Conservation (phyloP, 371 early-diverging fungal species). For the Rhizomucor pusillus region DNA sequence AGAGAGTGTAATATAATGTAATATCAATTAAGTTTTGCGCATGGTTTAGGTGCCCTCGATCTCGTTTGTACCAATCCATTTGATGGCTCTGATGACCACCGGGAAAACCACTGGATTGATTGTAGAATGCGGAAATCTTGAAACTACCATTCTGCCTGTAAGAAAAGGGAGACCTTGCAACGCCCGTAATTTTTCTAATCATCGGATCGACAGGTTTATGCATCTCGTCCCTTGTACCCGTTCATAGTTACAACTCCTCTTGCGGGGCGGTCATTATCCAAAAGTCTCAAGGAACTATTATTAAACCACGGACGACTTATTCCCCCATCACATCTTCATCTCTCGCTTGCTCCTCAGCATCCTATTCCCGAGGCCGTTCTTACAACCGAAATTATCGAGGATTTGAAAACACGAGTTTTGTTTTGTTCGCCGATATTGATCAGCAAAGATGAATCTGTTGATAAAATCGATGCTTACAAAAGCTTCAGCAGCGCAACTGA, state of each 20-base stretch:
- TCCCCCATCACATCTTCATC: conserved; percentile 42
- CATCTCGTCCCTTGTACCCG: conserved; percentile 72
- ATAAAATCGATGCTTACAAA: conserved; percentile 52
- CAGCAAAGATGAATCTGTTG: conserved; percentile 27
- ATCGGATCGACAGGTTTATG: conserved; percentile 58
- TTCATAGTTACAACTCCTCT: conserved; percentile 69
- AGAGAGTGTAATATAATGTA: background rate
- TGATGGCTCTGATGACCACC: conserved; percentile 77
- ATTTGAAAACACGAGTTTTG: conserved; percentile 67
- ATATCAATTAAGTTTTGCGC: background rate
- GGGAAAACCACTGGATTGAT: conserved; percentile 82
- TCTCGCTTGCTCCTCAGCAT: conserved; percentile 42
- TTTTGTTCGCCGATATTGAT: conserved; percentile 65
- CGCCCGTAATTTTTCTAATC: too few species aligned
- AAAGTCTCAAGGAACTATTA: conserved; percentile 60
- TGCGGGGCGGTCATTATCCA: conserved; percentile 66
- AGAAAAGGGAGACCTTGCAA: conserved; percentile 11
- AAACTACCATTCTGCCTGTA: conserved; percentile 80
- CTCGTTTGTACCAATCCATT: conserved; percentile 74
- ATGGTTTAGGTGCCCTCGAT: conserved; percentile 70
- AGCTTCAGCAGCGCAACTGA: conserved; percentile 59
- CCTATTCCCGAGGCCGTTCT: conserved; percentile 39
- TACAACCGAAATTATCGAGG: conserved; percentile 60
- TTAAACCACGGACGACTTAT: conserved; percentile 49
- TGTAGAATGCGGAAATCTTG: conserved; percentile 79